Base-by-base conservation (phyloP, 2,329 filamentous ascomycete species). In the Amylocarpus encephaloides region DNA sequence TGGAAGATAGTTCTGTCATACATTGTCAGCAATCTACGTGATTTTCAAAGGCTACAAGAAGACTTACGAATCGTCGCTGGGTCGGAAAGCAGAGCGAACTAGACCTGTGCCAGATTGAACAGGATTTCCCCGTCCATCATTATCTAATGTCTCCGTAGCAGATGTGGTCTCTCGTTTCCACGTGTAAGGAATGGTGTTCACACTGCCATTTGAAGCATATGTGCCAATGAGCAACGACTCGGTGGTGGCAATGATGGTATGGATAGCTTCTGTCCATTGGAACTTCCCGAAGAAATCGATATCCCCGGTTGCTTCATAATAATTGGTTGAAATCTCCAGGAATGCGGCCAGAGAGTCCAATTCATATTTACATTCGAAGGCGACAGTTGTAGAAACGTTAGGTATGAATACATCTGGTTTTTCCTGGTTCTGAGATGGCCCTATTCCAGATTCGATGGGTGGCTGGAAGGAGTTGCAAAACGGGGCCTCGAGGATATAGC, bases 281-380 rank as follows among this genome's bases (percentile, higher is more conserved):
- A 79, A 77, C 3, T 78, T 84, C 41, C 85, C 70, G 66, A 94
- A 95, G 53, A 88, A 89, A 48, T 76, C 78, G 1, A 74, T 78
- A 34, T 91, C 91, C 0, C 76, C 75, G 0, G 89, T 95, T 53
- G 79, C 76, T 18, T 80, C 74, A 69, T 87, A 80, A 71, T 95
- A 96, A 62, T 93, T 81, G 56, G 88, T 86, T 1, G 82, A 83
- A 5, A 97, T 75, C 38, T 88, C 81, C 6, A 97, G 75, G 67
- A 96, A 96, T 29, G 89, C 83, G 0, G 91, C 89, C 1, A 96
- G 77, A 10, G 87, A 92, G 71, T 96, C 91, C 41, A 96, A 81
- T 70, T 96, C 92, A 68, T 93, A 96, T 68, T 96, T 96, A 77
- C 92, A 96, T 68, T 96, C 92, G 64, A 93, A 96, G 0, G 95